Evolutionary conservation across 2,329 filamentous ascomycete species (phyloP), one percentile per base, ranked within the genome.

Genomic region (Colletotrichum sp.): DNA sequence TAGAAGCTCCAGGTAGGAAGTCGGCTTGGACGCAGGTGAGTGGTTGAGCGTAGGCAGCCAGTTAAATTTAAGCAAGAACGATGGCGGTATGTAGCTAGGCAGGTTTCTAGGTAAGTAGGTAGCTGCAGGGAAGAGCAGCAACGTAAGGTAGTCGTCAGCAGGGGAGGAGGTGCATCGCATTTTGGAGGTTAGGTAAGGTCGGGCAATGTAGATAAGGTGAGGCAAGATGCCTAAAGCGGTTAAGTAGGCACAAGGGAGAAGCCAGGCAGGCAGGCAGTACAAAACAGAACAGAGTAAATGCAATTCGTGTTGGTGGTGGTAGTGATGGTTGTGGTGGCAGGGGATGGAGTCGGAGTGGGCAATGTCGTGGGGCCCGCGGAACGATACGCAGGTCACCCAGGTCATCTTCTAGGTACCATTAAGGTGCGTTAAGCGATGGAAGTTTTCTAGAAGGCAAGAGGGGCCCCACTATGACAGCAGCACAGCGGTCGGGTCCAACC

Each of bases 381-480:
- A 71, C 43, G 59, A 65, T 64, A 75, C 24, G 68, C 55, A 72
- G 68, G 61, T 61, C 63, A 71, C 34, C 68, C 68, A 72, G 55
- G 52, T 68, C 63, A 68, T 36, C 52, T 48, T 63, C 55, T 48
- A 48, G 30, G 26, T 32, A 30, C 34, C 43, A 34, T 69, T 69
- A 69, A 60, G 66, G 66, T 70, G 68, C 57, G 68, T 63, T 65
- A 61, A 74, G 74, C 71, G 70, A 69, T 69, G 13, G 74, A 76
- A 76, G 34, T 64, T 60, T 76, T 76, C 74, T 69, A 74, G 74
- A 74, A 76, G 70, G 70, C 28, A 43, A 7, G 16, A 14, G 13
- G 13, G 12, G 10, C 32, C 52, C 64, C 63, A 59, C 21, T 18
- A 24, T 26, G 32, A 32, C 28, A 26, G 10, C 59, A 36, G 57